These are phyloP conservation scores for Benincasa hispida DNA, from an alignment of 306 rosid species.

Conservation along the genomic window DNA sequence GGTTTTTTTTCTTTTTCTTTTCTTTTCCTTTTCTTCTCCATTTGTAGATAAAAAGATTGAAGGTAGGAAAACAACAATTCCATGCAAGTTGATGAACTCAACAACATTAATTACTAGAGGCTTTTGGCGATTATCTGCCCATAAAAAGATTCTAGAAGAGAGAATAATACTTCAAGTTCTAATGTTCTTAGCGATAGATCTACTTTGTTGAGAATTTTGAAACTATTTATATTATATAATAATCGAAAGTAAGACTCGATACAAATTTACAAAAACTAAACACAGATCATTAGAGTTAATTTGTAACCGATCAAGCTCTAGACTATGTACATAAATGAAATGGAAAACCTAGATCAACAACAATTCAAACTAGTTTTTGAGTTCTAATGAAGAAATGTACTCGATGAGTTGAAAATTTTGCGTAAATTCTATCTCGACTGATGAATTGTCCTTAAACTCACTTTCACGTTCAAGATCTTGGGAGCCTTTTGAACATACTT, in stretches of 20 bases:
- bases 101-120: background rate
- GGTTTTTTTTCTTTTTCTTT: too few species aligned
- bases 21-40: too few species aligned
- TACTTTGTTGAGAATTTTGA: background rate
- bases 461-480: constrained; percentile 44
- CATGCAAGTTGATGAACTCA: constrained; percentile 29
- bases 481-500: constrained; percentile 51
- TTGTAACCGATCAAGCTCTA: background rate
- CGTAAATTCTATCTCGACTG: constrained; percentile 54
- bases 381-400: constrained; percentile 1
- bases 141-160: background rate
- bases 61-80: constrained; percentile 44
- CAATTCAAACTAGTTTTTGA: background rate
- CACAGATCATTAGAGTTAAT: background rate
- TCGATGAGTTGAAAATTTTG: too few species aligned
- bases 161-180: background rate
- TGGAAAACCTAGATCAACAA: background rate
- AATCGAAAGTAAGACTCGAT: background rate
- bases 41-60: too few species aligned
- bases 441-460: constrained; percentile 70
- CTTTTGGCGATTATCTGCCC: background rate
- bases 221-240: background rate
- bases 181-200: background rate
- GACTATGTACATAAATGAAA: background rate
- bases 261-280: background rate